Percentiles rank a stretch among this genome's conserved stretches.
Conservation (phyloP, 805 yeast genomes). For the Monosporozyma servazzii region DNA sequence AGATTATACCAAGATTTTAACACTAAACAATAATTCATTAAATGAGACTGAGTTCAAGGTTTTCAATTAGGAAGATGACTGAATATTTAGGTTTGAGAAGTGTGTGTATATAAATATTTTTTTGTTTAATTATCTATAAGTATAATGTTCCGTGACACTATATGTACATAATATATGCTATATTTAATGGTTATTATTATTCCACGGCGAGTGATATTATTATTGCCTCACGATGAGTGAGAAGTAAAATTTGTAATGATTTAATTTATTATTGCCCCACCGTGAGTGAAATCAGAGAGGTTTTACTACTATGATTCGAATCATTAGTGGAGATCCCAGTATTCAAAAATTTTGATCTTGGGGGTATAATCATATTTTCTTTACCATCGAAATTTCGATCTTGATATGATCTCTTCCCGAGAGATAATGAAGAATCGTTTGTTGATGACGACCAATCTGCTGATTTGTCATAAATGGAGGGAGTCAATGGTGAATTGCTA, state of each 20-base stretch:
- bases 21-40: no score
- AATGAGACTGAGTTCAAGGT: no score
- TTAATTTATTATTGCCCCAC: not conserved
- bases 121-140: no score
- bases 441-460: not conserved
- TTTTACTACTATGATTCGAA: constrained; percentile 15
- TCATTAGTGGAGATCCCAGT: constrained; percentile 19
- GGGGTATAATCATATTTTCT: constrained; percentile 13
- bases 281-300: constrained; percentile 18
- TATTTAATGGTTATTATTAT: not conserved
- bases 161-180: no score
- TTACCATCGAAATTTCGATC: not conserved
- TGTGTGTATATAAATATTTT: not conserved
- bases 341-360: constrained; percentile 23
- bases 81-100: no score
- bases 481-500: constrained; percentile 28
- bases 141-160: no score
- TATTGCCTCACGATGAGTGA: constrained; percentile 9
- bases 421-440: constrained; percentile 11
- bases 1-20: no score
- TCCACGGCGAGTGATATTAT: constrained; percentile 12
- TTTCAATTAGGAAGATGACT: no score
- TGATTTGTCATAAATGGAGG: constrained; percentile 20
- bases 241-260: no score
- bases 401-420: not conserved